These are phyloP conservation scores for Penicillium bialowiezense DNA, from an alignment of 495 filamentous ascomycete genomes.

Conservation along the genomic window DNA sequence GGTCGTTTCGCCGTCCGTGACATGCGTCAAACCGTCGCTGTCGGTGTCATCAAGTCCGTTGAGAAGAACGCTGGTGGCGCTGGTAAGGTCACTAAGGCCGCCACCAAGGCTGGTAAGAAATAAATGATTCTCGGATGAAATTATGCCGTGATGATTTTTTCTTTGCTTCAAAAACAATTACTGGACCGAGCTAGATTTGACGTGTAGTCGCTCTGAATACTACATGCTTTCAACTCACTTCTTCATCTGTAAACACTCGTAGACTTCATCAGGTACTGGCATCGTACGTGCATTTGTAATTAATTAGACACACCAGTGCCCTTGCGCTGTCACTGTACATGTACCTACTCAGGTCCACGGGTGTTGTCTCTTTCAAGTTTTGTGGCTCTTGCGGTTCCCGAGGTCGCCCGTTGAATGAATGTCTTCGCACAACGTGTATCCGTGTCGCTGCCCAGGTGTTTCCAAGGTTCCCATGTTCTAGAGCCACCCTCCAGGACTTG, in stretches of 20 bases:
- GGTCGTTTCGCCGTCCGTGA: slow-evolving; percentile 98
- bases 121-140: slow-evolving; percentile 44
- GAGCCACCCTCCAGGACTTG: no score
- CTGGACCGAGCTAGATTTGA: slow-evolving; percentile 32
- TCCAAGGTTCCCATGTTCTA: no score
- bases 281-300: no score
- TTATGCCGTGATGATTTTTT: slow-evolving; percentile 34
- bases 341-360: no score
- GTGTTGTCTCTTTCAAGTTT: no score
- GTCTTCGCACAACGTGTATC: no score
- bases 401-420: no score
- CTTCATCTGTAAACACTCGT: neutral
- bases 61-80: slow-evolving; percentile 65
- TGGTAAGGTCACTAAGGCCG: slow-evolving; percentile 77
- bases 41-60: slow-evolving; percentile 93
- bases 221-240: slow-evolving; percentile 24
- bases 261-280: neutral
- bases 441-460: no score
- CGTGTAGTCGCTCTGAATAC: slow-evolving; percentile 22
- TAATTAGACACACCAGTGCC: no score
- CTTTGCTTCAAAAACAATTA: slow-evolving; percentile 28
- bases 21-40: slow-evolving; percentile 89
- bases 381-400: no score
- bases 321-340: no score
- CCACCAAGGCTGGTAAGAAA: slow-evolving; percentile 67